These are phyloP conservation scores for Cylindrotheca fusiformis DNA, from an alignment of 108 stramenopile genomes.

Conservation along the genomic window DNA sequence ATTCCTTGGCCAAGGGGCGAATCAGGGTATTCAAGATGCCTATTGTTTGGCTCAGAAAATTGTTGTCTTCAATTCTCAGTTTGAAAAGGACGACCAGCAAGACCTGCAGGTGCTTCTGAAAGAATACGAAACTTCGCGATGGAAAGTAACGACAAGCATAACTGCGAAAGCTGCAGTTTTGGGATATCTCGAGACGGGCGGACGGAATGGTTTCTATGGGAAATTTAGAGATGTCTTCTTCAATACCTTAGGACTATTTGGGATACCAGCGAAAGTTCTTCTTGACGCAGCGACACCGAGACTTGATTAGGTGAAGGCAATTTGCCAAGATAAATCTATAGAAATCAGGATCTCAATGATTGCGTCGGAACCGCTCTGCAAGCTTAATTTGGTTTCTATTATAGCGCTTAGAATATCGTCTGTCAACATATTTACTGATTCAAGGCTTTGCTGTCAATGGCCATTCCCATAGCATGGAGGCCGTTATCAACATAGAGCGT, in stretches of 20 bases:
- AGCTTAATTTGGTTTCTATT: background rate
- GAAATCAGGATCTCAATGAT: too few species aligned
- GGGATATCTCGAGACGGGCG: constrained; percentile 79
- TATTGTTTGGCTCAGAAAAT: constrained; percentile 61
- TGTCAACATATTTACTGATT: constrained; percentile 3
- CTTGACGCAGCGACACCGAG: constrained; percentile 70
- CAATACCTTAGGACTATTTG: constrained; percentile 46
- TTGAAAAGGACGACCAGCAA: constrained; percentile 11
- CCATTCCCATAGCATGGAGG: constrained; percentile 93
- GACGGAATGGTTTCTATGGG: constrained; percentile 40
- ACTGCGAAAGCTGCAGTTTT: constrained; percentile 66
- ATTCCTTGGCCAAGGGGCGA: constrained; percentile 95
- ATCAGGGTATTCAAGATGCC: constrained; percentile 94
- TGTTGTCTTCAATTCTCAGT: constrained; percentile 6
- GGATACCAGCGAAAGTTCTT: constrained; percentile 63
- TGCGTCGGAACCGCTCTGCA: too few species aligned
- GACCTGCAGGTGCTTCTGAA: constrained; percentile 43
- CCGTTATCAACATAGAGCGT: constrained; percentile 94
- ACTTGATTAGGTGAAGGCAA: constrained; percentile 22
- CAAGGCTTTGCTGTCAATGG: constrained; percentile 81
- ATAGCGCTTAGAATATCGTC: background rate
- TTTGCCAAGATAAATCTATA: too few species aligned
- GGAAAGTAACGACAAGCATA: constrained; percentile 75
- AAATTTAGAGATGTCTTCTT: constrained; percentile 80
- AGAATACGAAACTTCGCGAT: constrained; percentile 63